phyloP scores from a whole-genome alignment of 1,284 basidiomycete species.

The Rhizoctonia solani region DNA sequence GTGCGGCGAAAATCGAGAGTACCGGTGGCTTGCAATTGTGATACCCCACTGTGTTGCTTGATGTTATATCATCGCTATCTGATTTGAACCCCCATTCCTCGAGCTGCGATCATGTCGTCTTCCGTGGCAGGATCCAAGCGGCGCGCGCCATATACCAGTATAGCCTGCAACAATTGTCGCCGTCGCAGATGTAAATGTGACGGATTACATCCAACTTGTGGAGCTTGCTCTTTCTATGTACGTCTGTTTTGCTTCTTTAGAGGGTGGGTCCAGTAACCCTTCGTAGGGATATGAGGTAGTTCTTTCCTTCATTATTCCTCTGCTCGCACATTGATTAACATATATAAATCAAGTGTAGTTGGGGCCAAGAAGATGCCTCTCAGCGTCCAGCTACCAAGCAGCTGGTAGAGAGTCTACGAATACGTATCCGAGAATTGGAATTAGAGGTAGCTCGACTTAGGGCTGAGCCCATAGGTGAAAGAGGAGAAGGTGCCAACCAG shows the following conservation, averaged over 20 bases:
- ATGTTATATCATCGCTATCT: no score
- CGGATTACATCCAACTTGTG: constrained; percentile 17
- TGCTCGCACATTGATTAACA: neutral
- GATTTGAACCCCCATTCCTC: no score
- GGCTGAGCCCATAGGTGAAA: neutral
- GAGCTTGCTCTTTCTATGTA: constrained; percentile 37
- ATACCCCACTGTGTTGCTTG: no score
- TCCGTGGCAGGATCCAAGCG: neutral
- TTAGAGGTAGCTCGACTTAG: neutral
- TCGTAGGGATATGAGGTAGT: neutral
- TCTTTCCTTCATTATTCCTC: neutral
- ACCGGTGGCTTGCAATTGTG: no score
- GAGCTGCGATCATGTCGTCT: neutral
- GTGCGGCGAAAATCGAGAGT: no score
- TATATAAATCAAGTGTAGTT: neutral
- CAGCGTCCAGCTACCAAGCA: neutral
- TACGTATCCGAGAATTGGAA: neutral
- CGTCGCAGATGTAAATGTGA: constrained; percentile 28
- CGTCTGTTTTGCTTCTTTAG: neutral
- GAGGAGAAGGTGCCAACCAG: neutral
- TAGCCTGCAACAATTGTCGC: constrained; percentile 16
- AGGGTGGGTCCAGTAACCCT: neutral
- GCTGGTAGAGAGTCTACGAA: neutral
- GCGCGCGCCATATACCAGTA: neutral
- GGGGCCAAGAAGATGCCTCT: neutral